Percentiles rank a stretch among this genome's conserved stretches.
Conservation (phyloP, 176 grass and related monocot genomes). For the Oryza longistaminata region DNA sequence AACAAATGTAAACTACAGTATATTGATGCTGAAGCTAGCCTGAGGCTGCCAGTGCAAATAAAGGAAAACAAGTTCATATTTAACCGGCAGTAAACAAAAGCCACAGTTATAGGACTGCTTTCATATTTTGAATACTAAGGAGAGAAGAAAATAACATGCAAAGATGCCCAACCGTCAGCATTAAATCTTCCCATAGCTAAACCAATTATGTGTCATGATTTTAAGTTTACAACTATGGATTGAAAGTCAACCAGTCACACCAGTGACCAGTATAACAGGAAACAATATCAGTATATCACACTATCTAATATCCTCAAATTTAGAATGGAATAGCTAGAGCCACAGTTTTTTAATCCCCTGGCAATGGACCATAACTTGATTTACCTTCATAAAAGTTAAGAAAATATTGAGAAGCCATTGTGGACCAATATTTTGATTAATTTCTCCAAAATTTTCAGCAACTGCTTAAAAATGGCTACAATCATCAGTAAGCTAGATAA, state of each 20-base stretch:
- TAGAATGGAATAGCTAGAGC: background rate
- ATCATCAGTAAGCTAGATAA: constrained; percentile 4
- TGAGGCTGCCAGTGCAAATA: background rate
- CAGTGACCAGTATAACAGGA: background rate
- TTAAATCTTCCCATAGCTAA: constrained; percentile 2
- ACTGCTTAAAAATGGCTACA: background rate
- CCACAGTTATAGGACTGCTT: background rate
- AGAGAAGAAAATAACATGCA: background rate
- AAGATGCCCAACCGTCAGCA: background rate
- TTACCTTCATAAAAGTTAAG: background rate
- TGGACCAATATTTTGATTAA: background rate
- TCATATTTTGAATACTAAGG: background rate
- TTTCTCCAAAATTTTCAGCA: background rate
- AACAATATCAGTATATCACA: background rate
- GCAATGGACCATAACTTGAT: background rate
- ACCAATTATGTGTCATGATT: background rate
- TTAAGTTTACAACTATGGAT: background rate
- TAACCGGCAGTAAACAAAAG: background rate
- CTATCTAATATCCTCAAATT: background rate
- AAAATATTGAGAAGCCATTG: background rate
- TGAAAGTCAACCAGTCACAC: background rate
- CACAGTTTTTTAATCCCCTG: background rate
- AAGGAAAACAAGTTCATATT: background rate
- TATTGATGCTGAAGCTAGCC: background rate
- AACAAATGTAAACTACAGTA: background rate